Evolutionary conservation across 768 basidiomycete species (phyloP), one percentile per base, ranked within the genome.

Genomic region (Nidula microcarpa): DNA sequence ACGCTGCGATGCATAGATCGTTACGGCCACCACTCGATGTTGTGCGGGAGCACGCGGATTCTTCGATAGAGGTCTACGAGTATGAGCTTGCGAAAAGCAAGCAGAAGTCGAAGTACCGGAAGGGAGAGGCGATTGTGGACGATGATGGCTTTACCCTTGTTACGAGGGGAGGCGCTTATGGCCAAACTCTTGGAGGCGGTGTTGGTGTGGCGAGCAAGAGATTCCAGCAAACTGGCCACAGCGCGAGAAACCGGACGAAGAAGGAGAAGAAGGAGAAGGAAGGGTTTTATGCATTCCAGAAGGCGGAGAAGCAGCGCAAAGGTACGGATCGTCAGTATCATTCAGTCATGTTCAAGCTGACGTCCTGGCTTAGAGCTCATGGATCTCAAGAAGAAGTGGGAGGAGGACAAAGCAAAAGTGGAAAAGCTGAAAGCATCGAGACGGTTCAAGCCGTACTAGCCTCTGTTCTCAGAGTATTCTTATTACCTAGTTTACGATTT

Each of bases 111-210:
- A 77, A 82, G 63, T 91, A 89, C 62, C 78, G 74, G 59, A 91
- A 91, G 64, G 91, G 91, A 17, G 92, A 93, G 62, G 92, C 89
- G 5, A 77, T 96, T 52, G 89, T 96, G 43, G 94, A 98, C 65
- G 93, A 90, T 54, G 94, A 98, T 56, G 94, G 94, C 2, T 98
- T 96, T 67, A 96, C 93, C 9, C 81, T 98, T 10, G 94, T 98
- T 35, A 90, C 87, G n/a, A 79, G 94, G 36, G 91, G 93, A 4
- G 94, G 94, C 10, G 87, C 88, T 17, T 94, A 94, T 60, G 94
- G 94, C 4, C 78, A 91, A 63, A 91, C 91, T 1, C 73, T 94
- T 4, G 94, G 94, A 32, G 92, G 93, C 11, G 93, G 91, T 0
- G 74, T 78, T 67, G 81, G 67, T 68, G 65, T 80, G 71, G 71